Conservation (phyloP, 805 yeast genomes). For the Metschnikowia bowlesiae region DNA sequence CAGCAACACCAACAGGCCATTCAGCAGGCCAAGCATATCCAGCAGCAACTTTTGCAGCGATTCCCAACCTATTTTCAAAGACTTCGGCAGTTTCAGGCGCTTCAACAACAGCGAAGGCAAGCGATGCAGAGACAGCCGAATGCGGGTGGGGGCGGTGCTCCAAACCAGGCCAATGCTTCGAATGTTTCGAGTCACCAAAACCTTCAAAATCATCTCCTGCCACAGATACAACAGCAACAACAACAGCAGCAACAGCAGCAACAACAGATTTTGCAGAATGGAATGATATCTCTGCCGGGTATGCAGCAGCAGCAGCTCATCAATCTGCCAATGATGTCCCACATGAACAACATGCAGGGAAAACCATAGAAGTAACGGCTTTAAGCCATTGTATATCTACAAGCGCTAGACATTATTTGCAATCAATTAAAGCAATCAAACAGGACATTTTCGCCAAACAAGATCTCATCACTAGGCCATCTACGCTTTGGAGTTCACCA, state of each 20-base stretch:
- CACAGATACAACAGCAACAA: slow-evolving; percentile 5
- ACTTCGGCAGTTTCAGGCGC: slow-evolving; percentile 32
- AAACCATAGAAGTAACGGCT: slow-evolving; percentile 4
- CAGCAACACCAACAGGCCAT: slow-evolving; percentile 43
- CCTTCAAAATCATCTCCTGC: slow-evolving; percentile 3
- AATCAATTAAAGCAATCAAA: neutral
- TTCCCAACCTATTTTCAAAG: slow-evolving; percentile 37
- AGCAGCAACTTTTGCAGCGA: slow-evolving; percentile 34
- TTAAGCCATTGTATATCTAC: neutral
- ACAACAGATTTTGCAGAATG: slow-evolving; percentile 4
- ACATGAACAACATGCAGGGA: slow-evolving; percentile 15
- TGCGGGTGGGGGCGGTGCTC: neutral
- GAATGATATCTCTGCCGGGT: slow-evolving; percentile 17
- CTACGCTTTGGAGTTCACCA: slow-evolving; percentile 3
- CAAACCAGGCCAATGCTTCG: neutral
- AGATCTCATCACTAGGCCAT: neutral
- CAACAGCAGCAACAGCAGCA: slow-evolving; percentile 5
- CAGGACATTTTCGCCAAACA: neutral
- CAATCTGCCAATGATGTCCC: slow-evolving; percentile 19
- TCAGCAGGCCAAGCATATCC: slow-evolving; percentile 37
- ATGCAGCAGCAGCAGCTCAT: slow-evolving; percentile 17
- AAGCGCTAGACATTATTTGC: neutral
- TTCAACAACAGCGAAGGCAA: slow-evolving; percentile 23
- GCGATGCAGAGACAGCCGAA: slow-evolving; percentile 18
- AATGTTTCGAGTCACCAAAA: neutral